A percentile compares a stretch with the other conserved stretches of the same genome.
Evolutionary conservation across 2,329 filamentous ascomycete genomes (phyloP).

Genomic region (Paraphaeosphaeria sporulosa): DNA sequence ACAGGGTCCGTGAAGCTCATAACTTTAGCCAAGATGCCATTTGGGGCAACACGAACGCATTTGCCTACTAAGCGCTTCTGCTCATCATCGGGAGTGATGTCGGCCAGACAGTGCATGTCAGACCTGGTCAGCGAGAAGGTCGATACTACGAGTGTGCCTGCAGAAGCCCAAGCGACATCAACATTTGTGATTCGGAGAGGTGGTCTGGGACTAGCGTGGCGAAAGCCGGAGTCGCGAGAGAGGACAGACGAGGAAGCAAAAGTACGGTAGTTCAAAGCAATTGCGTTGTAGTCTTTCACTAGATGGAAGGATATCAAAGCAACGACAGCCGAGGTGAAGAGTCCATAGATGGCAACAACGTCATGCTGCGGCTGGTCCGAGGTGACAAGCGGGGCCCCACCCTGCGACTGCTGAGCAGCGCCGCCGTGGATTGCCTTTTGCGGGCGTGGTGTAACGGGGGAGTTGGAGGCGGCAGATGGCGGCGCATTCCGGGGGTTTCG

Average conservation of each 20-base stretch:
- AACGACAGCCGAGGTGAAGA: constrained; percentile 48
- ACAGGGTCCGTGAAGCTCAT: constrained; percentile 41
- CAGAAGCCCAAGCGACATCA: constrained; percentile 44
- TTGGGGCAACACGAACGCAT: constrained; percentile 47
- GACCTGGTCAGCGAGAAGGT: constrained; percentile 33
- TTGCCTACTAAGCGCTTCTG: constrained; percentile 31
- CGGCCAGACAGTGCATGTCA: constrained; percentile 34
- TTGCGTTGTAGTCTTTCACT: constrained; percentile 39
- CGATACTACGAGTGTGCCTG: constrained; percentile 44
- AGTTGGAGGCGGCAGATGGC: constrained; percentile 23
- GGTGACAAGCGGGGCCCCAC: constrained; percentile 24
- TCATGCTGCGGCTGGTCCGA: constrained; percentile 38
- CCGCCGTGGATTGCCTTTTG: constrained; percentile 29
- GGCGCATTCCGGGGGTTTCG: constrained; percentile 31
- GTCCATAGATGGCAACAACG: constrained; percentile 45
- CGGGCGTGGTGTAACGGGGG: constrained; percentile 28
- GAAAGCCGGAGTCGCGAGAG: constrained; percentile 16
- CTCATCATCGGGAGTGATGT: constrained; percentile 21
- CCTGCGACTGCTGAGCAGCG: constrained; percentile 28
- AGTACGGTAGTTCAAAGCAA: constrained; percentile 49
- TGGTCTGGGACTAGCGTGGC: constrained; percentile 13
- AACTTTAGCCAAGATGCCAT: constrained; percentile 40
- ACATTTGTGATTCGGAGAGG: constrained; percentile 40
- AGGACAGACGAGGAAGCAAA: constrained; percentile 38
- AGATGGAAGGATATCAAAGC: constrained; percentile 45